A percentile compares a stretch with the other conserved stretches of the same genome.
phyloP scores from a whole-genome alignment of 2,329 filamentous ascomycete genomes.

The Phialophora verrucosa region DNA sequence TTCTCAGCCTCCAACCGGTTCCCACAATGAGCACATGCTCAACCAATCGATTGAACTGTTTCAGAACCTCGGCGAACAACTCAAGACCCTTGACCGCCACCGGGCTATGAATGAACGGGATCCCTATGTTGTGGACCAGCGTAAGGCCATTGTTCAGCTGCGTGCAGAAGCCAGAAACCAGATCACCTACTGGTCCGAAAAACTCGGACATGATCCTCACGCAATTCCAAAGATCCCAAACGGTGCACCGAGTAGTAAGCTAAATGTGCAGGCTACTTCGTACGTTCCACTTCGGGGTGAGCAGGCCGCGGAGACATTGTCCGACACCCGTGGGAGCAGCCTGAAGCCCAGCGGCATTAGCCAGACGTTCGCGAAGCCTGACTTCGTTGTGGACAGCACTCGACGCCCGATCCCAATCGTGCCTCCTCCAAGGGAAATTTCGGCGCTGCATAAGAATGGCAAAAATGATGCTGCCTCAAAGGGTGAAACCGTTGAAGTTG shows the following conservation, averaged over 20 bases:
- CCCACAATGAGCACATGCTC: conserved; percentile 24
- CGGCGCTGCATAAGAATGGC: conserved; percentile 9
- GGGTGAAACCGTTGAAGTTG: conserved; percentile 24
- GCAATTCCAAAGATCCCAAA: conserved; percentile 15
- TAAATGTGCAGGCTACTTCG: conserved; percentile 36
- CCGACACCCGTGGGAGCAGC: conserved; percentile 1
- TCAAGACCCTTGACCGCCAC: conserved; percentile 38
- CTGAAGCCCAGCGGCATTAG: conserved; percentile 3
- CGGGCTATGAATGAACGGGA: conserved; percentile 35
- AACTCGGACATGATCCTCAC: conserved; percentile 21
- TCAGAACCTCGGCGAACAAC: conserved; percentile 36
- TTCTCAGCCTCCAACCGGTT: not conserved
- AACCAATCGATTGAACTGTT: conserved; percentile 20
- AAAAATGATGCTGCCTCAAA: conserved; percentile 1
- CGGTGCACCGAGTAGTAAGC: conserved; percentile 17
- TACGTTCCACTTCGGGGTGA: conserved; percentile 31
- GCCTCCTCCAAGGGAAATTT: conserved; percentile 29
- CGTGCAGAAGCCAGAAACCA: conserved; percentile 33
- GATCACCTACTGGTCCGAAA: conserved; percentile 29
- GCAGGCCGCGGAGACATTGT: conserved; percentile 2
- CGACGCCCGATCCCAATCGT: conserved; percentile 37
- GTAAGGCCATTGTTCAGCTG: conserved; percentile 33
- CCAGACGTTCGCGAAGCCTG: not conserved
- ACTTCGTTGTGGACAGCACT: conserved; percentile 17
- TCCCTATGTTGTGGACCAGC: conserved; percentile 31